These are phyloP conservation scores for Corniculantispora saksenae DNA, from an alignment of 2,329 filamentous ascomycete genomes.

Conservation along the genomic window DNA sequence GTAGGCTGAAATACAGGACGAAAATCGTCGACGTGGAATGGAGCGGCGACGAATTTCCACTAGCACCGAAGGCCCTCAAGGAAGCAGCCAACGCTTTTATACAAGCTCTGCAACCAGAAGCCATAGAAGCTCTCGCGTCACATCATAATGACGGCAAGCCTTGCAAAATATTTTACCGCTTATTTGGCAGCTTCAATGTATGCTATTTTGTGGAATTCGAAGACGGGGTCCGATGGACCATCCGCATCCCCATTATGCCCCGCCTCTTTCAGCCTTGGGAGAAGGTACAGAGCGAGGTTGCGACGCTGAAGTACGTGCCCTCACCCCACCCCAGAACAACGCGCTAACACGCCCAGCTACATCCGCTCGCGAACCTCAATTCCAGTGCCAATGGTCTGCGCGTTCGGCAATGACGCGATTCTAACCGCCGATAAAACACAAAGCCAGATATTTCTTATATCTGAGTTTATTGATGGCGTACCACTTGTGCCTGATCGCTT, in stretches of 20 bases:
- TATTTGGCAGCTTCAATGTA: not conserved
- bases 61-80: not conserved
- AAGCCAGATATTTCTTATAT: slow-evolving; percentile 26
- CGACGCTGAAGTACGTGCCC: slow-evolving; percentile 26
- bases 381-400: slow-evolving; percentile 26
- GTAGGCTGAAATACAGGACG: not conserved
- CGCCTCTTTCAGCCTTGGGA: slow-evolving; percentile 25
- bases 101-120: not conserved
- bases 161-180: not conserved
- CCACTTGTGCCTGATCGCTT: slow-evolving; percentile 20
- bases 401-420: slow-evolving; percentile 24
- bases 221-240: slow-evolving; percentile 23
- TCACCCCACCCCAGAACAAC: not conserved
- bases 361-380: slow-evolving; percentile 26
- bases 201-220: slow-evolving; percentile 5
- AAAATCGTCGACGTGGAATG: not conserved
- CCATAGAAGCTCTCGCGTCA: not conserved
- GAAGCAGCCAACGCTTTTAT: not conserved
- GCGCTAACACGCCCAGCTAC: slow-evolving; percentile 22
- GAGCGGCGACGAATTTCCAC: not conserved
- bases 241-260: slow-evolving; percentile 29
- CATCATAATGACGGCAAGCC: not conserved
- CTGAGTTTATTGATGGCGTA: slow-evolving; percentile 25
- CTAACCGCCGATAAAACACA: slow-evolving; percentile 3
- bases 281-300: slow-evolving; percentile 31